Evolutionary conservation across 768 basidiomycete species (phyloP), one percentile per base, ranked within the genome.

Genomic region (Boletus pseudopeckii): DNA sequence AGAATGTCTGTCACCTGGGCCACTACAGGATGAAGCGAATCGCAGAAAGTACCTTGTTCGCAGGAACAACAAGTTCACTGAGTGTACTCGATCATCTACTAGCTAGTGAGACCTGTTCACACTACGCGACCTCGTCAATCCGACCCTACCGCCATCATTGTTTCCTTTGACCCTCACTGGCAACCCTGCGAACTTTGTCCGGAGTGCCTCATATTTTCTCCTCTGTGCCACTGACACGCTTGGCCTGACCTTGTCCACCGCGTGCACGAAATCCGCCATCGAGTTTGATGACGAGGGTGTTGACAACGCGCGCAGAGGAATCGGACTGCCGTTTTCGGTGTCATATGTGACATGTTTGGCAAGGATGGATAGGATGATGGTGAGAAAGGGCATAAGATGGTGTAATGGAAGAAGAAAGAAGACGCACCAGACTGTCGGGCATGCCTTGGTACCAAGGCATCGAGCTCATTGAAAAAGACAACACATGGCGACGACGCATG

Each of bases 381-480:
- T 20, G 18, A 6, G 26, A 3, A 11, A 11, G 9, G 26, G 26
- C 1, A n/a, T n/a, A 17, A 3, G 28, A 10, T 24, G 24, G 24
- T 24, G 24, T 24, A 24, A 33, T 5, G 9, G 20, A 45, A 5
- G 14, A 22, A 22, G 32, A 44, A 22, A 28, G 10, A 7, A 5
- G 20, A 73, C 85, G 44, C 65, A 93, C 93, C 71, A 97, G 77
- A 58, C 79, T 86, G 61, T 98, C 94, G 62, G n/a, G 96, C 94
- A 49, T 93, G 80, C 7, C 92, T 75, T 2, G 94, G 94, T 0
- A 97, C 94, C 15, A 96, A 78, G 0, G 94, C 93, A 58, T 97
- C 93, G 17, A 96, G 77, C 70, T 97, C 94, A 63, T 97, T 93
- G 65, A 96, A 97, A 74, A 96, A 97, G 55, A 97, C 89, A 43